Conservation (phyloP, 352 stramenopile species). For the Globisporangium barbulae region DNA sequence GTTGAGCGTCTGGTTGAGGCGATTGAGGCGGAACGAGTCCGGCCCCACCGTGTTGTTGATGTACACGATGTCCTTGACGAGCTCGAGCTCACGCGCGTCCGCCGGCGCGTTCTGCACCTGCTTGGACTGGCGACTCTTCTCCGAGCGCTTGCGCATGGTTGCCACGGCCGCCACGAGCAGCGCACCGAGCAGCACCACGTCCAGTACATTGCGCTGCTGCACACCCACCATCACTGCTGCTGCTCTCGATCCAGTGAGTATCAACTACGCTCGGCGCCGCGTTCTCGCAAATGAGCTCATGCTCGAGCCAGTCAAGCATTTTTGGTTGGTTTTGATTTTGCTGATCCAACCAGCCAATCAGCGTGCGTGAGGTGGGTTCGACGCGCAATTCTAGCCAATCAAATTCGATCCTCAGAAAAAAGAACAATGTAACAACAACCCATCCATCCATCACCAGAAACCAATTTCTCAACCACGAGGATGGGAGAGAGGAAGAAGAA, state of each 20-base stretch:
- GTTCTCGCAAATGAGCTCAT: background rate
- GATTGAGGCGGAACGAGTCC: constrained; percentile 40
- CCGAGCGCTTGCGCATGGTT: constrained; percentile 42
- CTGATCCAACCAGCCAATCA: constrained; percentile 4
- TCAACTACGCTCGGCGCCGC: background rate
- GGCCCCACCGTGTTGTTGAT: constrained; percentile 70
- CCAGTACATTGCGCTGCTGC: constrained; percentile 30
- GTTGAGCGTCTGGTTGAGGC: constrained; percentile 31
- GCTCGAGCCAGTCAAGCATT: background rate
- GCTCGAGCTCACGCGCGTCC: constrained; percentile 62
- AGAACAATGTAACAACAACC: constrained; percentile 4
- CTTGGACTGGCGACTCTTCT: constrained; percentile 36
- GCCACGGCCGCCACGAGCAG: constrained; percentile 46
- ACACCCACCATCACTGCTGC: constrained; percentile 34
- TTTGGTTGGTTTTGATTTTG: constrained; percentile 7
- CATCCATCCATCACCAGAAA: background rate
- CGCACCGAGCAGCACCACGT: constrained; percentile 41
- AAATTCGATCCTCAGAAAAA: background rate
- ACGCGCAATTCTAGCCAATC: constrained; percentile 7
- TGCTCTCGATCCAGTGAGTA: background rate
- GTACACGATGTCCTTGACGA: constrained; percentile 85
- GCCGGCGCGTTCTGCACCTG: constrained; percentile 42
- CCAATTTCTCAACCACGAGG: background rate
- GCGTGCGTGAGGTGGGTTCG: background rate
- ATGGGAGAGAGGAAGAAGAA: background rate